Evolutionary conservation across 768 basidiomycete species (phyloP).

Genomic region (Mycena rosella): DNA sequence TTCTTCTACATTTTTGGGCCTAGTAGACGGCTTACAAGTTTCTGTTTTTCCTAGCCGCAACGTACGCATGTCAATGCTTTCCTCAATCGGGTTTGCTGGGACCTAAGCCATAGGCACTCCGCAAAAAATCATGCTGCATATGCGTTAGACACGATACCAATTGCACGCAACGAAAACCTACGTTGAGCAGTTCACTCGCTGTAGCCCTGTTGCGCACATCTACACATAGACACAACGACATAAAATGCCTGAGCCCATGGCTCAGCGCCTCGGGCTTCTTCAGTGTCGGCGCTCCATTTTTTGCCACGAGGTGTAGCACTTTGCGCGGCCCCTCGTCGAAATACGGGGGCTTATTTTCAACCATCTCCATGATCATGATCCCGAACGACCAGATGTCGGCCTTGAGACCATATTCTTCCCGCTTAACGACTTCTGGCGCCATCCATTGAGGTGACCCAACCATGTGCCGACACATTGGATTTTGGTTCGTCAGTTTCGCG

Average conservation of each 20-base stretch:
- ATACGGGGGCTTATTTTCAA: slow-evolving; percentile 96
- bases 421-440: slow-evolving; percentile 97
- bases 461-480: slow-evolving; percentile 95
- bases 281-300: slow-evolving; percentile 97
- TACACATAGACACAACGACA: slow-evolving; percentile 96
- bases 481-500: slow-evolving; percentile 94
- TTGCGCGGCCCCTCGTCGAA: slow-evolving; percentile 89
- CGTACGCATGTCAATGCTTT: too few species aligned
- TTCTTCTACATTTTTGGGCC: too few species aligned
- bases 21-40: too few species aligned
- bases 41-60: too few species aligned
- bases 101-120: slow-evolving; percentile 92
- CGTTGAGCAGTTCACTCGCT: slow-evolving; percentile 85
- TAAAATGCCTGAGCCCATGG: slow-evolving; percentile 92
- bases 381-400: slow-evolving; percentile 97
- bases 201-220: slow-evolving; percentile 95
- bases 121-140: slow-evolving; percentile 93
- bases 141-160: slow-evolving; percentile 23
- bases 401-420: slow-evolving; percentile 95
- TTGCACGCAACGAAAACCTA: slow-evolving; percentile 58
- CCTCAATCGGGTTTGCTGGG: too few species aligned
- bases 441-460: slow-evolving; percentile 99
- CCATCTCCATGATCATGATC: slow-evolving; percentile 99
- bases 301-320: slow-evolving; percentile 95
- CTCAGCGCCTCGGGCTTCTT: slow-evolving; percentile 95